Conservation (phyloP, 2,329 filamentous ascomycete species). For the Hymenotorrendiella dingleyae region DNA sequence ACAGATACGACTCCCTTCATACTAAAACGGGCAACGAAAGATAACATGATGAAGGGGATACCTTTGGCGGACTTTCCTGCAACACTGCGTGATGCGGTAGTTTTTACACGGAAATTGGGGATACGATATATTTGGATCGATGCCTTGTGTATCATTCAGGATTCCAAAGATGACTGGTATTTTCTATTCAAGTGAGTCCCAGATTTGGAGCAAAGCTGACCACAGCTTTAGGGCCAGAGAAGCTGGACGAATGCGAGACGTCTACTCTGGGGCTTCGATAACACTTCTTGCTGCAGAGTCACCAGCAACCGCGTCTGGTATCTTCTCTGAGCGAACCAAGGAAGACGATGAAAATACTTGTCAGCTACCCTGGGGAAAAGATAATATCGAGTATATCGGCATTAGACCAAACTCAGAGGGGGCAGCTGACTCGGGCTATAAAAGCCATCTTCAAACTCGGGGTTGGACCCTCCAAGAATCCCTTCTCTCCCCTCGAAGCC, state of each 20-base stretch:
- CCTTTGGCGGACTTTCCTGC: constrained; percentile 15
- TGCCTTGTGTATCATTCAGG: constrained; percentile 31
- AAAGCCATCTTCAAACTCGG: neutral
- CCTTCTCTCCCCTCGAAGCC: neutral
- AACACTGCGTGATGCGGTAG: constrained; percentile 27
- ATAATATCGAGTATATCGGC: neutral
- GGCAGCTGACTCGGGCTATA: neutral
- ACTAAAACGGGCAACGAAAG: constrained; percentile 1
- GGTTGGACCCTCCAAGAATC: neutral
- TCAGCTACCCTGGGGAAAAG: neutral
- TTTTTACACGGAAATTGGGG: constrained; percentile 20
- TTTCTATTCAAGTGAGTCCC: too few species aligned
- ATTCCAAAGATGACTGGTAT: constrained; percentile 23
- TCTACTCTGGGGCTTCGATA: constrained; percentile 15
- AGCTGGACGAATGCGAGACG: constrained; percentile 21
- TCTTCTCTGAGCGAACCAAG: neutral
- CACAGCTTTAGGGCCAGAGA: too few species aligned
- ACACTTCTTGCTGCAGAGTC: neutral
- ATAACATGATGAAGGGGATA: constrained; percentile 5
- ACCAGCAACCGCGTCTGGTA: neutral
- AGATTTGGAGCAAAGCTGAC: too few species aligned
- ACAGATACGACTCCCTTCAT: constrained; percentile 5
- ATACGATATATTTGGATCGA: constrained; percentile 31
- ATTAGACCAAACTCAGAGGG: neutral
- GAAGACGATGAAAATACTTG: neutral